These are phyloP conservation scores for Breviolum minutum DNA, from an alignment of 73 alveolate genomes.

Conservation along the genomic window DNA sequence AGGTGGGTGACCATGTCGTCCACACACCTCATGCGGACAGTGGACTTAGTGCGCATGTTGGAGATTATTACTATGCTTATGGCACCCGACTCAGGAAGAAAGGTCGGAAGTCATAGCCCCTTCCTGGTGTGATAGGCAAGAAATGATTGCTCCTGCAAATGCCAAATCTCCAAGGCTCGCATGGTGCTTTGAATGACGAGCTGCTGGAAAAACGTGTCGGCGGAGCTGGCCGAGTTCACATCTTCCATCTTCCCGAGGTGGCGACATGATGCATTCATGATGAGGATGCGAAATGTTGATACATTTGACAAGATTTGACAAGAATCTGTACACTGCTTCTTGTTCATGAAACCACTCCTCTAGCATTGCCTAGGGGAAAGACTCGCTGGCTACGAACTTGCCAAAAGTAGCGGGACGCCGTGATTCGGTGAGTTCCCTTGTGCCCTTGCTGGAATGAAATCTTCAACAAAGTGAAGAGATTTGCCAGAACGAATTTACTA, in stretches of 20 bases:
- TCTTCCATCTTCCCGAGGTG: constrained; percentile 94
- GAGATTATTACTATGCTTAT: constrained; percentile 86
- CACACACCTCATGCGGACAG: constrained; percentile 50
- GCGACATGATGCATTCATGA: neutral
- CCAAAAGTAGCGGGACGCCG: constrained; percentile 90
- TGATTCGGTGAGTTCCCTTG: constrained; percentile 72
- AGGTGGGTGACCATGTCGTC: constrained; percentile 88
- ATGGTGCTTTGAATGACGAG: constrained; percentile 70
- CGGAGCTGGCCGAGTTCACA: constrained; percentile 85
- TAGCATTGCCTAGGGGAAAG: constrained; percentile 45
- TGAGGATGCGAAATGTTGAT: neutral
- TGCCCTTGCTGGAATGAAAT: neutral
- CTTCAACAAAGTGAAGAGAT: neutral
- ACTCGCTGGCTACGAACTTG: constrained; percentile 59
- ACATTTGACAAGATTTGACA: neutral
- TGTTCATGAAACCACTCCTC: neutral
- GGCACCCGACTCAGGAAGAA: constrained; percentile 42
- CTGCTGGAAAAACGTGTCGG: constrained; percentile 84
- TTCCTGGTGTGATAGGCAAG: too few relatives aligned
- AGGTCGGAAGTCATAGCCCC: neutral
- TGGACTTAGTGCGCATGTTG: constrained; percentile 75
- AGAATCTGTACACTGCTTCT: neutral
- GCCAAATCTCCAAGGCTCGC: constrained; percentile 22
- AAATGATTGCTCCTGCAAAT: neutral
- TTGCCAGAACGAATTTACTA: neutral